These are phyloP conservation scores for Clitoria ternatea DNA, from an alignment of 306 rosid genomes.

Conservation along the genomic window DNA sequence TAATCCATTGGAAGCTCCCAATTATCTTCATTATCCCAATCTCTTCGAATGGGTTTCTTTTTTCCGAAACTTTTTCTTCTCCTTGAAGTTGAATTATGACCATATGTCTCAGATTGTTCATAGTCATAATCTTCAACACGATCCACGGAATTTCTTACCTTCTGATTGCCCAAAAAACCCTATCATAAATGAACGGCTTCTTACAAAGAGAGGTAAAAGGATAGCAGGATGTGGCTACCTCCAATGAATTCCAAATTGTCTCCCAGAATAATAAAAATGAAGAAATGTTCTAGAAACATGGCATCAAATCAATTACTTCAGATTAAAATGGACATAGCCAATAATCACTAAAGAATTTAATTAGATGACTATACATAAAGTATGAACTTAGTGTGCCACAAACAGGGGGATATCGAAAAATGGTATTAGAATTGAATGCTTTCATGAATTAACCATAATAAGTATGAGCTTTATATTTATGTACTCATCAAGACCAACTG, in stretches of 20 bases:
- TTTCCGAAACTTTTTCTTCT: slow-evolving; percentile 38
- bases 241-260: not conserved
- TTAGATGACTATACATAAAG: not conserved
- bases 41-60: slow-evolving; percentile 41
- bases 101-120: slow-evolving; percentile 43
- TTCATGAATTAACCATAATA: not conserved
- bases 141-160: slow-evolving; percentile 47
- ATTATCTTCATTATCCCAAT: slow-evolving; percentile 54
- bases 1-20: slow-evolving; percentile 95
- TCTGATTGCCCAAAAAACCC: slow-evolving; percentile 85
- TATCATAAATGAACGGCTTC: slow-evolving; percentile 10
- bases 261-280: not conserved
- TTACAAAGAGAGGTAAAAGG: not conserved
- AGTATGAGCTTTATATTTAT: not conserved
- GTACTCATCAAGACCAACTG: not conserved
- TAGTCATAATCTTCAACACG: slow-evolving; percentile 54
- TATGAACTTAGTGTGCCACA: not conserved
- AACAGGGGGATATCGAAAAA: not conserved
- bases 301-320: not conserved
- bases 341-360: not conserved
- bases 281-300: not conserved
- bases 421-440: not conserved
- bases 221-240: not conserved
- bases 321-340: not conserved
- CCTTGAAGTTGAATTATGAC: slow-evolving; percentile 35